These are phyloP conservation scores for Phytophthora tentaculata DNA, from an alignment of 352 stramenopile genomes.

Conservation along the genomic window DNA sequence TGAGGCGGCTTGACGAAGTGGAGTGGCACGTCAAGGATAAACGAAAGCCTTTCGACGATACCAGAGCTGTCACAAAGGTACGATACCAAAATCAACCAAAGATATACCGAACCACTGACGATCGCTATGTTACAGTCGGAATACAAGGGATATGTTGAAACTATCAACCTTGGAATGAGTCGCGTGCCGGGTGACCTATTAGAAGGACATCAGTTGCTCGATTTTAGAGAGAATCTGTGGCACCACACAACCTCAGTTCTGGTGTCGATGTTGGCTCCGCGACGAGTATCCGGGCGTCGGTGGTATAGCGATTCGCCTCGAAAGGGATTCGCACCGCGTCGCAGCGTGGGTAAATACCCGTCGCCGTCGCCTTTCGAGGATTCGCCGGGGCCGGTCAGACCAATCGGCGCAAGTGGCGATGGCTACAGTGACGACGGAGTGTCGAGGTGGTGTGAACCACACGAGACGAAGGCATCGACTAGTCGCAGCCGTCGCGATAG, in stretches of 20 bases:
- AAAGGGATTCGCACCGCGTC: too few species aligned
- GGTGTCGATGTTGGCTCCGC: background rate
- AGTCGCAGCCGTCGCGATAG: too few species aligned
- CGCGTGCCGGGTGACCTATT: background rate
- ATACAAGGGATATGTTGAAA: background rate
- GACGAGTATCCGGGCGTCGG: constrained; percentile 1
- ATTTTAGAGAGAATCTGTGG: constrained; percentile 4
- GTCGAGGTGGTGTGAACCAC: too few species aligned
- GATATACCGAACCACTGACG: background rate
- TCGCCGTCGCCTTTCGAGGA: too few species aligned
- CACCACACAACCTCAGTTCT: constrained; percentile 2
- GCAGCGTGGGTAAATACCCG: too few species aligned
- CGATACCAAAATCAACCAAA: background rate
- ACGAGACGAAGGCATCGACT: too few species aligned
- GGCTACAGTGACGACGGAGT: too few species aligned
- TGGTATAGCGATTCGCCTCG: too few species aligned
- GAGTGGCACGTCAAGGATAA: background rate
- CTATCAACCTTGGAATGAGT: background rate
- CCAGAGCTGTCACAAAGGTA: background rate
- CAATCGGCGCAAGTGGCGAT: too few species aligned
- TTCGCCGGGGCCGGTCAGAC: too few species aligned
- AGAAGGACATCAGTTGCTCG: background rate
- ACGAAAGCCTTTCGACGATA: background rate
- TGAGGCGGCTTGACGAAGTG: background rate
- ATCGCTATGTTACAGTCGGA: background rate